phyloP scores from a whole-genome alignment of 768 basidiomycete genomes.

The Collybia sp. region DNA sequence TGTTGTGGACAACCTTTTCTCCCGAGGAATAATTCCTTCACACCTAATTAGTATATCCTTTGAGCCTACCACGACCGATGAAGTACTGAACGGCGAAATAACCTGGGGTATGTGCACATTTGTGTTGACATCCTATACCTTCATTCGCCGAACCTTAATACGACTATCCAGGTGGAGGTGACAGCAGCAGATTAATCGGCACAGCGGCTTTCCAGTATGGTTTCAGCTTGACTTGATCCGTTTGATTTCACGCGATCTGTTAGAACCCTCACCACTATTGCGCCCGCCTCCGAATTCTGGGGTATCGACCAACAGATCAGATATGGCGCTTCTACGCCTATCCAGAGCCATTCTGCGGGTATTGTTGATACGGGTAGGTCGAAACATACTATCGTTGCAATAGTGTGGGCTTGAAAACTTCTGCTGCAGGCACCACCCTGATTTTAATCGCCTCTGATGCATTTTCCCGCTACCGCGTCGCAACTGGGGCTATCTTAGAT shows the following conservation, averaged over 20 bases:
- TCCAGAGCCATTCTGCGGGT: constrained; percentile 34
- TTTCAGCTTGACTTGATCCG: background rate
- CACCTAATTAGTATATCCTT: constrained; percentile 50
- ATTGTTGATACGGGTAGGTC: constrained; percentile 42
- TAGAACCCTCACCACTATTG: constrained; percentile 34
- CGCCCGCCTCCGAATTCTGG: constrained; percentile 44
- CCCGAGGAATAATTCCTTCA: constrained; percentile 38
- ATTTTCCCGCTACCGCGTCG: constrained; percentile 48
- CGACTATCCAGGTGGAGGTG: constrained; percentile 29
- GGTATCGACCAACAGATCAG: constrained; percentile 47
- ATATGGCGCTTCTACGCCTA: constrained; percentile 28
- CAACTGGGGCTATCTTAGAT: constrained; percentile 50
- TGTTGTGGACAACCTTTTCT: constrained; percentile 52
- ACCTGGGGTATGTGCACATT: constrained; percentile 9
- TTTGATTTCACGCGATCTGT: constrained; percentile 12
- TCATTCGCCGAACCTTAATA: too few relatives aligned
- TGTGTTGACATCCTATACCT: too few relatives aligned
- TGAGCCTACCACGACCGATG: constrained; percentile 34
- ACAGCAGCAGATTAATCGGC: constrained; percentile 42
- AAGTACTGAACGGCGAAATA: constrained; percentile 46
- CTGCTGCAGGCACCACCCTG: constrained; percentile 43
- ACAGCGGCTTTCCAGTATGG: constrained; percentile 1
- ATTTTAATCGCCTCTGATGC: constrained; percentile 54
- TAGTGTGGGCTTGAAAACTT: constrained; percentile 3
- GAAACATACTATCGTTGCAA: too few relatives aligned